A percentile compares a stretch with the other conserved stretches of the same genome.
phyloP scores from a whole-genome alignment of 257 asterid species.

The Jacaranda mimosifolia region DNA sequence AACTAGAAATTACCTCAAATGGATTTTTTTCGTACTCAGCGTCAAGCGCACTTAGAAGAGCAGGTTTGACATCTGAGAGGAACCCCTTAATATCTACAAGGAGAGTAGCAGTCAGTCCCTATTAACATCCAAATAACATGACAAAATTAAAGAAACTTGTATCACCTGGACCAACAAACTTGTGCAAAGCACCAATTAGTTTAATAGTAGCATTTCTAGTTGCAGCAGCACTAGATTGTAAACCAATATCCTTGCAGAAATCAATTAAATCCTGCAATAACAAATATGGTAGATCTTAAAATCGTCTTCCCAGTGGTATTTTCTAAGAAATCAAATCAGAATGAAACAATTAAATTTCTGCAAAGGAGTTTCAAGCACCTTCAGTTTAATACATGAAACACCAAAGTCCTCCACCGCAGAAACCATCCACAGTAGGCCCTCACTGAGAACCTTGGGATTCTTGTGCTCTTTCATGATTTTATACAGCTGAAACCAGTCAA shows the following conservation, averaged over 20 bases:
- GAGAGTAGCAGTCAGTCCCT: conserved; percentile 39
- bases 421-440: conserved; percentile 96
- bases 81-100: conserved; percentile 89
- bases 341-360: background rate
- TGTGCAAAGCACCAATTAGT: conserved; percentile 88
- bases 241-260: conserved; percentile 95
- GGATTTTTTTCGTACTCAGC: conserved; percentile 98
- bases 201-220: conserved; percentile 94
- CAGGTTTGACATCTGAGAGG: conserved; percentile 96
- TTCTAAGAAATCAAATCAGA: conserved; percentile 25
- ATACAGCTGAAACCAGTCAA: conserved; percentile 64
- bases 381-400: conserved; percentile 74
- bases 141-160: conserved; percentile 33
- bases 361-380: conserved; percentile 56
- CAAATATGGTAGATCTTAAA: conserved; percentile 18
- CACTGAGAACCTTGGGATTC: conserved; percentile 98
- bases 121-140: conserved; percentile 36
- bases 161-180: conserved; percentile 99
- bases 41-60: conserved; percentile 95
- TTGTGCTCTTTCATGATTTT: conserved; percentile 98
- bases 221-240: conserved; percentile 98
- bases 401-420: conserved; percentile 95
- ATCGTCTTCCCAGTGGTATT: background rate
- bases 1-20: conserved; percentile 67
- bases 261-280: conserved; percentile 88